Evolutionary conservation across 331 rosid genomes (phyloP), one percentile per base, ranked within the genome.

Genomic region (Quercus lobata): DNA sequence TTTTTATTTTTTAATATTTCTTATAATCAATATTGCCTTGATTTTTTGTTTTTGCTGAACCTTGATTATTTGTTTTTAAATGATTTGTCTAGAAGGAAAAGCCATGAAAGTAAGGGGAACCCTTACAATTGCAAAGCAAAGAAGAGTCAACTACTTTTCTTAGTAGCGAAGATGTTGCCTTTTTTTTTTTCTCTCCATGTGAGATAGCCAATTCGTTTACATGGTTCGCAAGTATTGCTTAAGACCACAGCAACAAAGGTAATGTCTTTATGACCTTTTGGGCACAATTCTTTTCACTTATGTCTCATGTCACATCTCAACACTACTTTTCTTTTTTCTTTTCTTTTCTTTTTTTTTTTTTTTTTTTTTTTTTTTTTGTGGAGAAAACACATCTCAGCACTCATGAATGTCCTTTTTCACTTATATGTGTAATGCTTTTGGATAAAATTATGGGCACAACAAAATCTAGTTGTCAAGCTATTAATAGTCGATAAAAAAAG

Each of bases 151-250:
- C 84, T 83, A 75, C 97, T 89, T 90, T 92, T 79, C 97, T 92
- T 92, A 95, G 78, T 72, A 66, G 56, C 57, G 90, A 92, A 90
- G 97, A 80, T 79, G 85, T 84, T 80, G 85, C 87, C 81, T 87
- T 85, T 16, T 83, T 87, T 87, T 16, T 87, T 84, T 16, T 63
- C 73, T 70, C 49, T 79, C 22, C 72, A 76, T 63, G 75, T 37
- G 60, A 77, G 75, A 76, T 52, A 61, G 21, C 77, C 15, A 57
- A 6, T 32, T 29, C 35, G 16, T 72, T 61, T 79, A 54, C 63
- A 58, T 72, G 75, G 77, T 75, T 78, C 75, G 62, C 68, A 76
- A 60, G 62, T 68, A 62, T 87, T 70, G 69, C 83, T 84, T 80
- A 34, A 34, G 63, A 34, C 72, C 22, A 44, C 66, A 52, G 79